Conservation (phyloP, 2,329 filamentous ascomycete genomes). For the Alternaria sp. region DNA sequence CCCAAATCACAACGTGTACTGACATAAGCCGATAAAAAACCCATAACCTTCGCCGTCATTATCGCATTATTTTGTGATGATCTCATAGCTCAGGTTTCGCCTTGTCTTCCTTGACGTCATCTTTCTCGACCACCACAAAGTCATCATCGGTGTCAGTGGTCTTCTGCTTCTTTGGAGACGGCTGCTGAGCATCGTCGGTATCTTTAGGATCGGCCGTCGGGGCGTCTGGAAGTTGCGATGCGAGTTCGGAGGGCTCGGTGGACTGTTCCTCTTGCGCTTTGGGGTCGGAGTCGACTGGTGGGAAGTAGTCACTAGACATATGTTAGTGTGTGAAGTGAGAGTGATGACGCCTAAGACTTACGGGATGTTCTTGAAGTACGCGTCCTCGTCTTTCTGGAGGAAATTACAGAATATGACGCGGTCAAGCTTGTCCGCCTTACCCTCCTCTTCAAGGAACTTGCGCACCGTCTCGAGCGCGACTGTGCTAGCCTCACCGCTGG, state of each 20-base stretch:
- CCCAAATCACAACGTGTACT: background rate
- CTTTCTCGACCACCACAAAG: constrained; percentile 40
- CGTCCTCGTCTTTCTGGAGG: constrained; percentile 73
- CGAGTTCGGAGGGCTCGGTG: constrained; percentile 42
- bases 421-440: constrained; percentile 62
- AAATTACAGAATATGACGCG: constrained; percentile 88
- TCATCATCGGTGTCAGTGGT: constrained; percentile 40
- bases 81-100: constrained; percentile 16
- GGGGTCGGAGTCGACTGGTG: constrained; percentile 25
- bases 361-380: constrained; percentile 76
- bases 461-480: constrained; percentile 70
- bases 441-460: constrained; percentile 58
- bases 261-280: constrained; percentile 30
- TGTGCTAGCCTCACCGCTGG: constrained; percentile 72
- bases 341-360: constrained; percentile 53
- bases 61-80: background rate
- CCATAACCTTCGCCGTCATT: background rate
- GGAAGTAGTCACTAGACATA: constrained; percentile 44
- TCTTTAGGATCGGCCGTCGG: constrained; percentile 56
- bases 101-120: constrained; percentile 27
- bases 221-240: constrained; percentile 56
- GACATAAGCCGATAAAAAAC: too few relatives aligned
- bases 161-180: constrained; percentile 57
- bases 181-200: constrained; percentile 47
- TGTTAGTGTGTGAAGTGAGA: constrained; percentile 1